Evolutionary conservation across 331 rosid species (phyloP).

Genomic region (Quercus tomentella): DNA sequence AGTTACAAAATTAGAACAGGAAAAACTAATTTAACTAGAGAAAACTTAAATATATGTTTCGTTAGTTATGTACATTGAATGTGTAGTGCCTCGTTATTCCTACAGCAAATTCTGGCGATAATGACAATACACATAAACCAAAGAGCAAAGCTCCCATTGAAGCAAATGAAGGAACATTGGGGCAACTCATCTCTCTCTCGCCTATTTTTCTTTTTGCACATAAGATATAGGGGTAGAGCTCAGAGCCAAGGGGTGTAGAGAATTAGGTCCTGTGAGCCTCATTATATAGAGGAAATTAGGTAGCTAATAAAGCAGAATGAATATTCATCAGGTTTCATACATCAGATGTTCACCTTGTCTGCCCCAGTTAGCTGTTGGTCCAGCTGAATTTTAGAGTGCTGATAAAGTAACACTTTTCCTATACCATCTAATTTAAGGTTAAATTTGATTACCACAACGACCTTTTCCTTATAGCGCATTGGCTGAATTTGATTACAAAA

Average conservation of each 20-base stretch:
- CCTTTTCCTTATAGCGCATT: background rate
- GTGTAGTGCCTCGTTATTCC: conserved; percentile 70
- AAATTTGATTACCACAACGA: background rate
- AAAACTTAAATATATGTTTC: background rate
- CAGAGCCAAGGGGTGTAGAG: background rate
- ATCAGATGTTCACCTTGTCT: conserved; percentile 6
- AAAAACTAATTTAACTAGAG: background rate
- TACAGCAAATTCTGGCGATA: conserved; percentile 41
- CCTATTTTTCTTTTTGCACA: background rate
- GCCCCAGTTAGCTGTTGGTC: conserved; percentile 54
- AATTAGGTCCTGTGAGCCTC: background rate
- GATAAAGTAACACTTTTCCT: conserved; percentile 41
- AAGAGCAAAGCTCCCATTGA: conserved; percentile 34
- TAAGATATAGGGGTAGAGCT: background rate
- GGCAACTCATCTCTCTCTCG: conserved; percentile 23
- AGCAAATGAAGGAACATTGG: conserved; percentile 17
- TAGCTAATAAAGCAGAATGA: background rate
- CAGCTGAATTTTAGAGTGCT: conserved; percentile 76
- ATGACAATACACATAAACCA: conserved; percentile 20
- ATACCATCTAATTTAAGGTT: background rate
- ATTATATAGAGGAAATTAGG: conserved; percentile 21
- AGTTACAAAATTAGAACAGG: background rate
- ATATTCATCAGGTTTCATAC: background rate
- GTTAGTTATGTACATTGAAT: conserved; percentile 49
- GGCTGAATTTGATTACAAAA: background rate